A percentile compares a stretch with the other conserved stretches of the same genome.
phyloP scores from a whole-genome alignment of 1,284 basidiomycete genomes.

The Ustilago trichophora region DNA sequence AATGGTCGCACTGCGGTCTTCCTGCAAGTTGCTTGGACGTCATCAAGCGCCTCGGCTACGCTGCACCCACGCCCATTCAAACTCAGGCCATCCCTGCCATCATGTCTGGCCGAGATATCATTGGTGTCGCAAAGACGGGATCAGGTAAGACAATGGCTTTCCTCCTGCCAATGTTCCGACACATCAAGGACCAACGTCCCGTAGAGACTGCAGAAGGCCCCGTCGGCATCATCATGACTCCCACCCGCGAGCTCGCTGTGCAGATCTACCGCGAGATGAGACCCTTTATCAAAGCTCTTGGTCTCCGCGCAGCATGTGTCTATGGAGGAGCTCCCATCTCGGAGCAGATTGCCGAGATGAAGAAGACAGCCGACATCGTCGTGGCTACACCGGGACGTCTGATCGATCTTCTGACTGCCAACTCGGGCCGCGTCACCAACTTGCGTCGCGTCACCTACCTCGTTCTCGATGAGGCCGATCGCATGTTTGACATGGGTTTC shows the following conservation, averaged over 20 bases:
- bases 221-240: slow-evolving; percentile 64
- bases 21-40: slow-evolving; percentile 72
- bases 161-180: slow-evolving; percentile 72
- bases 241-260: slow-evolving; percentile 64
- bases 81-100: slow-evolving; percentile 70
- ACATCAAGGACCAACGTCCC: slow-evolving; percentile 90
- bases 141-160: slow-evolving; percentile 67
- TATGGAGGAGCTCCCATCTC: slow-evolving; percentile 98
- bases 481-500: slow-evolving; percentile 99
- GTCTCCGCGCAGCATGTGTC: slow-evolving; percentile 84
- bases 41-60: slow-evolving; percentile 61
- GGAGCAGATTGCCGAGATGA: slow-evolving; percentile 98
- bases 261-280: slow-evolving; percentile 98
- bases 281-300: slow-evolving; percentile 88
- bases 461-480: slow-evolving; percentile 97
- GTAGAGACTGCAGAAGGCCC: slow-evolving; percentile 60
- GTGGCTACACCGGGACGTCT: slow-evolving; percentile 98
- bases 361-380: slow-evolving; percentile 98
- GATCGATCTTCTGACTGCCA: slow-evolving; percentile 98
- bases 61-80: slow-evolving; percentile 89
- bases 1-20: slow-evolving; percentile 98
- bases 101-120: slow-evolving; percentile 65
- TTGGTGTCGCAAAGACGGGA: slow-evolving; percentile 66
- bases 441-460: slow-evolving; percentile 96
- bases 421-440: slow-evolving; percentile 97